Base-by-base conservation (phyloP, 257 asterid genomes). In the Lycium ferocissimum region DNA sequence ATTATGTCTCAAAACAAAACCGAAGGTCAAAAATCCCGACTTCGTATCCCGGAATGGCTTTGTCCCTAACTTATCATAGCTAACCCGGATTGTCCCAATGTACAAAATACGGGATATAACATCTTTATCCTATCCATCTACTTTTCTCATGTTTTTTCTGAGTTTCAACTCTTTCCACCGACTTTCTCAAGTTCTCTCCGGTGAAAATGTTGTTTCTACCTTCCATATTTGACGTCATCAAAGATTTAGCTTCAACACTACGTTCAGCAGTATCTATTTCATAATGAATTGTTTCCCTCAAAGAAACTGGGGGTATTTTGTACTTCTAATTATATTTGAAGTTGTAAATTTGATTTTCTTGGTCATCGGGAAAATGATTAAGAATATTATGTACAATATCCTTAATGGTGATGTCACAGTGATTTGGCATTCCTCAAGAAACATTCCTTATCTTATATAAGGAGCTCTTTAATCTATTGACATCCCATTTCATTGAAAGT, bases 41-140 rank as follows among this genome's bases (percentile, higher is more conserved):
- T n/a, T n/a, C n/a, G n/a, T n/a, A n/a, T n/a, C n/a, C n/a, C n/a
- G n/a, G n/a, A n/a, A n/a, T n/a, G n/a, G n/a, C n/a, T n/a, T n/a
- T n/a, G n/a, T n/a, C n/a, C n/a, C n/a, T n/a, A n/a, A n/a, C n/a
- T n/a, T n/a, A n/a, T n/a, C n/a, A n/a, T n/a, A n/a, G n/a, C n/a
- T n/a, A n/a, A n/a, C n/a, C n/a, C n/a, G n/a, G n/a, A n/a, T n/a
- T n/a, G n/a, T n/a, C n/a, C n/a, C n/a, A n/a, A n/a, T n/a, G n/a
- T n/a, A n/a, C n/a, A n/a, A n/a, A n/a, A n/a, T n/a, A n/a, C n/a
- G n/a, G n/a, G n/a, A n/a, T n/a, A n/a, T n/a, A n/a, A n/a, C n/a
- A n/a, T n/a, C n/a, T n/a, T 49, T 49, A 14, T 76, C 63, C 81
- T 51, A 76, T 51, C 45, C 81, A 76, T 76, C 40, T 76, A 49